phyloP scores from a whole-genome alignment of 2,329 filamentous ascomycete genomes.

The Alternaria arborescens region DNA sequence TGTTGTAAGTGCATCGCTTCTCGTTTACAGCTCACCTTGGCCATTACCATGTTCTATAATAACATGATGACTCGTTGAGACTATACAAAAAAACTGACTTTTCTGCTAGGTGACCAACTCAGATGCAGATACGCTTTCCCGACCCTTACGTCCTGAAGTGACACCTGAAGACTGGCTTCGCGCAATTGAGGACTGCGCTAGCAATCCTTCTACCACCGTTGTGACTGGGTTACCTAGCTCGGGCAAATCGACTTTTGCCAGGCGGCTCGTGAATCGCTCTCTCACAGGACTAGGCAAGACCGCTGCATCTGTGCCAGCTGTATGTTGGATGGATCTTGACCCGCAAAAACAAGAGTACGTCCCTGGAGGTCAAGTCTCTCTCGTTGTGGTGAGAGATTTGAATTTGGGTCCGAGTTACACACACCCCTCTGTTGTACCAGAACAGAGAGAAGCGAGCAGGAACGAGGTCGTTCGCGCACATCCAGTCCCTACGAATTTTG shows the following conservation, averaged over 20 bases:
- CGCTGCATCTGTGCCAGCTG: constrained; percentile 41
- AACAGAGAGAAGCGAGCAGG: constrained; percentile 30
- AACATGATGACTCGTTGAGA: not conserved
- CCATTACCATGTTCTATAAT: not conserved
- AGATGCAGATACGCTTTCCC: constrained; percentile 34
- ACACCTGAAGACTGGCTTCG: constrained; percentile 68
- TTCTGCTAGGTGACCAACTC: constrained; percentile 39
- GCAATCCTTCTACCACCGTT: constrained; percentile 59
- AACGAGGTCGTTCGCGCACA: constrained; percentile 67
- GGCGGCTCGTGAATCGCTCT: constrained; percentile 71
- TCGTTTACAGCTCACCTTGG: not conserved
- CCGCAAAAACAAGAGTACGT: constrained; percentile 80
- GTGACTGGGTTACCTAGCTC: constrained; percentile 75
- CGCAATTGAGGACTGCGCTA: constrained; percentile 47
- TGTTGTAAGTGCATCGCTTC: constrained; percentile 9
- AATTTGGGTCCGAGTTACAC: constrained; percentile 74
- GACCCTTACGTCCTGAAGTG: constrained; percentile 52
- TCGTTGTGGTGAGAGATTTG: constrained; percentile 67
- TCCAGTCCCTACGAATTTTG: constrained; percentile 70
- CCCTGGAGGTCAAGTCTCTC: constrained; percentile 73
- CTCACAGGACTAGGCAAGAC: constrained; percentile 59
- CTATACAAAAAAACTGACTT: not conserved
- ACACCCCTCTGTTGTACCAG: constrained; percentile 55
- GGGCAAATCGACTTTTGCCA: constrained; percentile 79
- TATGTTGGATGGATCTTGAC: constrained; percentile 77